phyloP scores from a whole-genome alignment of 371 early-diverging fungal genomes.

The Apophysomyces sp. region DNA sequence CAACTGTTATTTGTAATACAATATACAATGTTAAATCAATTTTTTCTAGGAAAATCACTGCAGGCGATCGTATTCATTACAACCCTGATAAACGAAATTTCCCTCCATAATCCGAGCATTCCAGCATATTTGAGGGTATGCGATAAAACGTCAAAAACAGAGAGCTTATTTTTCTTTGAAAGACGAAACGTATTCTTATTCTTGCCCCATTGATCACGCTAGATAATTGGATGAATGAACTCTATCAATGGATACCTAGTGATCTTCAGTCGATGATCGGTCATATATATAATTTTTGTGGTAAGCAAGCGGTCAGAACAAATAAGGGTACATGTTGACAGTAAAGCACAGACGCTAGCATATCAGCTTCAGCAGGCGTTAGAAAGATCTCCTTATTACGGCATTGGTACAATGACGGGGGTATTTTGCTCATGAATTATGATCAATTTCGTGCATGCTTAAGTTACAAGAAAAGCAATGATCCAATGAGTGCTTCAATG shows the following conservation, averaged over 20 bases:
- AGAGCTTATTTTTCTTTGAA: neutral
- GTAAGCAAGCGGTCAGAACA: slow-evolving; percentile 7
- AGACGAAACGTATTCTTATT: slow-evolving; percentile 71
- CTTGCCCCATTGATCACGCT: slow-evolving; percentile 77
- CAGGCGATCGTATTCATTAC: slow-evolving; percentile 77
- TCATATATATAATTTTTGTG: slow-evolving; percentile 29
- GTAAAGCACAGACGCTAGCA: neutral
- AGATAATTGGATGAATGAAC: slow-evolving; percentile 77
- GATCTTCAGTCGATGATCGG: slow-evolving; percentile 23
- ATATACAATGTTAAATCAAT: neutral
- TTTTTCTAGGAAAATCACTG: slow-evolving; percentile 67
- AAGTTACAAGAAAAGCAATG: slow-evolving; percentile 4
- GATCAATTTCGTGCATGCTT: slow-evolving; percentile 50
- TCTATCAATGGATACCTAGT: slow-evolving; percentile 62
- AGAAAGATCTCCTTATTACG: slow-evolving; percentile 3
- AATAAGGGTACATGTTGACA: neutral
- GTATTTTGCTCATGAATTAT: slow-evolving; percentile 71
- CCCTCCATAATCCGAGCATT: slow-evolving; percentile 30
- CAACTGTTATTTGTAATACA: neutral
- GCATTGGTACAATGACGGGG: slow-evolving; percentile 60
- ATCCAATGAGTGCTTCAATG: slow-evolving; percentile 11
- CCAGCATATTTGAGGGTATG: slow-evolving; percentile 44
- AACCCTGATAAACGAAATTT: slow-evolving; percentile 56
- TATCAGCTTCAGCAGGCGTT: neutral
- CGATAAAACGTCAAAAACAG: neutral